A percentile compares a stretch with the other conserved stretches of the same genome.
Evolutionary conservation across 106 monocot species (phyloP).

Genomic region (Platanthera zijinensis): DNA sequence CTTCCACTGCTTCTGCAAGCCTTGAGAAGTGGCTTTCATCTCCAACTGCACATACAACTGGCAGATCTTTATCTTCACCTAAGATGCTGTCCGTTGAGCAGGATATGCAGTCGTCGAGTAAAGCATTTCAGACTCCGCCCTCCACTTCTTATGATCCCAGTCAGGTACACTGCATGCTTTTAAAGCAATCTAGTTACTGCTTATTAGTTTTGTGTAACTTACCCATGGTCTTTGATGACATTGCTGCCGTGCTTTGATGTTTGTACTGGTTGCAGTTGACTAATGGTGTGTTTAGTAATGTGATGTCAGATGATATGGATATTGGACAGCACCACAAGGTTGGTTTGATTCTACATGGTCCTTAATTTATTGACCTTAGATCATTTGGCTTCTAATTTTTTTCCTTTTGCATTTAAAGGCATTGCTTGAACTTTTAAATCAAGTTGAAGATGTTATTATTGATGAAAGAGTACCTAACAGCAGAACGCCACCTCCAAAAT

Average conservation of each 20-base stretch:
- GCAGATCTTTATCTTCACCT: conserved; percentile 12
- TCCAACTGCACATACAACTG: conserved; percentile 7
- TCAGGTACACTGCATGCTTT: conserved; percentile 28
- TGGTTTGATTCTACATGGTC: not conserved
- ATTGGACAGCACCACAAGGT: conserved; percentile 61
- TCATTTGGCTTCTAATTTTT: not conserved
- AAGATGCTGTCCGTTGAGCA: conserved; percentile 12
- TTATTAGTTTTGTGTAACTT: not conserved
- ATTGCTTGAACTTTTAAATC: conserved; percentile 83
- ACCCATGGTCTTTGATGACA: not conserved
- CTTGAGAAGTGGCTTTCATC: conserved; percentile 38
- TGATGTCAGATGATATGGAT: conserved; percentile 20
- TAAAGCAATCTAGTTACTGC: not conserved
- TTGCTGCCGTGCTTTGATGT: not conserved
- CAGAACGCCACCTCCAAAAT: not conserved
- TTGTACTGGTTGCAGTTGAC: conserved; percentile 18
- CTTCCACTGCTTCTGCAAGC: conserved; percentile 20
- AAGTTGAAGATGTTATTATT: conserved; percentile 87
- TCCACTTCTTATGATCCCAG: conserved; percentile 39
- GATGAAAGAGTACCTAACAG: conserved; percentile 35
- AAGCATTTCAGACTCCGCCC: conserved; percentile 75
- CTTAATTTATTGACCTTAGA: not conserved
- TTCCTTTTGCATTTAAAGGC: conserved; percentile 26
- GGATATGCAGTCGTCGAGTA: conserved; percentile 14
- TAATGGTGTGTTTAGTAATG: conserved; percentile 20